phyloP scores from a whole-genome alignment of 2,329 filamentous ascomycete species.

The Paecilomyces formosus region DNA sequence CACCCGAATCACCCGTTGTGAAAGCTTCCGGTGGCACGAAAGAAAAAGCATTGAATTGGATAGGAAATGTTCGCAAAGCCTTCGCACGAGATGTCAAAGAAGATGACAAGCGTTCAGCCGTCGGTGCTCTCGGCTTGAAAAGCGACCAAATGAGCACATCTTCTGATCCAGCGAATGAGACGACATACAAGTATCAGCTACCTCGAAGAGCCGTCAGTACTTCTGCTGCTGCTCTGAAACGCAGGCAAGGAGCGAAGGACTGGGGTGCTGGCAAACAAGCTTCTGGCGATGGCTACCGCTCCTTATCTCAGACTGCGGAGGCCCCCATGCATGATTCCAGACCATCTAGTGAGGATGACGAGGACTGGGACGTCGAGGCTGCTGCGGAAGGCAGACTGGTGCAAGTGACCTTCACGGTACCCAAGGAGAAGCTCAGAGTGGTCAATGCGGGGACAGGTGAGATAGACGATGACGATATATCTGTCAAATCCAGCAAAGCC shows the following conservation, averaged over 20 bases:
- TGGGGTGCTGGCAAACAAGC: conserved; percentile 37
- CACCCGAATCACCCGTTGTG: neutral
- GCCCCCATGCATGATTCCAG: neutral
- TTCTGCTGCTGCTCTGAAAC: conserved; percentile 39
- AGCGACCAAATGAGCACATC: conserved; percentile 2
- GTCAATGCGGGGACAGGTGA: conserved; percentile 62
- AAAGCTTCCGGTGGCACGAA: conserved; percentile 5
- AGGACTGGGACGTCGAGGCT: conserved; percentile 69
- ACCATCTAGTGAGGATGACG: conserved; percentile 24
- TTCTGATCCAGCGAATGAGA: neutral
- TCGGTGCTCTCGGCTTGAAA: conserved; percentile 6
- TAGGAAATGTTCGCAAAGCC: conserved; percentile 61
- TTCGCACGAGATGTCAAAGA: conserved; percentile 40
- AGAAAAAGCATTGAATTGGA: conserved; percentile 56
- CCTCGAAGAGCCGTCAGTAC: conserved; percentile 43
- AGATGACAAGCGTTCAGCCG: conserved; percentile 2
- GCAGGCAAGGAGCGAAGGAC: conserved; percentile 45
- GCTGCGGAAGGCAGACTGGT: conserved; percentile 65
- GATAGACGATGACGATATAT: conserved; percentile 17
- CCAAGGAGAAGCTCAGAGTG: conserved; percentile 76
- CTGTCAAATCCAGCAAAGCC: neutral
- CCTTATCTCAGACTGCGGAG: neutral
- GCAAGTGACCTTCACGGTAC: conserved; percentile 89
- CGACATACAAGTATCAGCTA: conserved; percentile 2
- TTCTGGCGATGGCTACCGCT: conserved; percentile 2